phyloP scores from a whole-genome alignment of 345 rosid species.

The Raphanus sativus region DNA sequence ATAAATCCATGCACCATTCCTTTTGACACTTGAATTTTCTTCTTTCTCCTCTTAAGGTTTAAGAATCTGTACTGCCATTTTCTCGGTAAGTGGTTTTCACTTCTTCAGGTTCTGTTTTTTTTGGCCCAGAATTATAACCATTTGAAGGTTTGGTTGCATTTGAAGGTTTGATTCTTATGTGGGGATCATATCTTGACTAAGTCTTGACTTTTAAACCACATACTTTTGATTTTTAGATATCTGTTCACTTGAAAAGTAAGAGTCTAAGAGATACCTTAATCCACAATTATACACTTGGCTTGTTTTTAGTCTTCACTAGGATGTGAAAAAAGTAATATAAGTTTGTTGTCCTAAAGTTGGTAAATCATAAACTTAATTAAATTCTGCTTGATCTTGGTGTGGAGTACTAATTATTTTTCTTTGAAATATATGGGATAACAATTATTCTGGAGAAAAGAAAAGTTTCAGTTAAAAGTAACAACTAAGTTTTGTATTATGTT shows the following conservation, averaged over 20 bases:
- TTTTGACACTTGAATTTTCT: conserved; percentile 11
- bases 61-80: conserved; percentile 19
- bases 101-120: neutral
- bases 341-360: neutral
- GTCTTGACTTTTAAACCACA: neutral
- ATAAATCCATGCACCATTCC: conserved; percentile 25
- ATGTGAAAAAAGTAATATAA: neutral
- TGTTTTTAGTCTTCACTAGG: neutral
- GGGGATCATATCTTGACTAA: conserved; percentile 8
- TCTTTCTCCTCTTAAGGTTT: conserved; percentile 4
- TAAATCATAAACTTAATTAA: conserved; percentile 4
- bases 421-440: neutral
- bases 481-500: neutral
- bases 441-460: neutral
- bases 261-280: neutral
- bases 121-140: neutral
- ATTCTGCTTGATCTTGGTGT: neutral
- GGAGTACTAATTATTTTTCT: neutral
- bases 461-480: neutral
- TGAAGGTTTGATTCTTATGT: conserved; percentile 10
- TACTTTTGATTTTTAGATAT: neutral
- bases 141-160: neutral
- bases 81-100: conserved; percentile 22
- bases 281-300: neutral
- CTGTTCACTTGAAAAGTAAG: neutral